Conservation (phyloP, 768 basidiomycete species). For the Serendipita sp. region DNA sequence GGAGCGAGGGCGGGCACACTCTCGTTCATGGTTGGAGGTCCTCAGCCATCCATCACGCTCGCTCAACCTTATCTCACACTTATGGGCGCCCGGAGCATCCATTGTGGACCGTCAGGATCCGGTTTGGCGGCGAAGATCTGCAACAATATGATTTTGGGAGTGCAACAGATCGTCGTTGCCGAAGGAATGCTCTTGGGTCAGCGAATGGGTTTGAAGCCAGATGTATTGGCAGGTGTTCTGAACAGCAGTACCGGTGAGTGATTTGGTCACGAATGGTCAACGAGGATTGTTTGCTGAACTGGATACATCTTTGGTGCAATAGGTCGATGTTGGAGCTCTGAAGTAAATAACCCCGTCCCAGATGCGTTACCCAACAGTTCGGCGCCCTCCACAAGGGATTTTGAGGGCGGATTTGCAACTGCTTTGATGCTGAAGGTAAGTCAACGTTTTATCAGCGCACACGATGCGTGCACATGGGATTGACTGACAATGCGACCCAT, state of each 20-base stretch:
- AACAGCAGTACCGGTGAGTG: conserved; percentile 29
- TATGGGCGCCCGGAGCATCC: conserved; percentile 73
- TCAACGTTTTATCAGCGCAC: too few relatives aligned
- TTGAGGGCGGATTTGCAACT: conserved; percentile 76
- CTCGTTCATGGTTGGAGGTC: conserved; percentile 84
- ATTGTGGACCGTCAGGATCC: conserved; percentile 69
- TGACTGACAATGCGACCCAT: conserved; percentile 7
- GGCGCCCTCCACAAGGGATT: conserved; percentile 70
- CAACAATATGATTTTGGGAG: conserved; percentile 64
- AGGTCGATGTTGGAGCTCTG: conserved; percentile 69
- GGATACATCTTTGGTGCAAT: conserved; percentile 31
- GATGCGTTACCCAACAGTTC: conserved; percentile 51
- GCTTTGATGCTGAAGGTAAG: conserved; percentile 67
- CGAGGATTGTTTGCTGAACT: not conserved
- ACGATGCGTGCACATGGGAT: not conserved
- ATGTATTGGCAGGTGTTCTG: conserved; percentile 64
- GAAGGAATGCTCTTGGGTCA: conserved; percentile 84
- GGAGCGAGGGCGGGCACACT: conserved; percentile 80
- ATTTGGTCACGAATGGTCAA: too few relatives aligned
- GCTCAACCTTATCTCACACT: conserved; percentile 43
- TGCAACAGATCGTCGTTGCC: conserved; percentile 69
- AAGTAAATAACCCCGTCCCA: conserved; percentile 79
- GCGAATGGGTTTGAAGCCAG: conserved; percentile 56
- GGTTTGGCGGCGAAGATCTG: conserved; percentile 83
- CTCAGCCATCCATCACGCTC: conserved; percentile 36